Conservation (phyloP, 768 basidiomycete species). For the Amanita inopinata region DNA sequence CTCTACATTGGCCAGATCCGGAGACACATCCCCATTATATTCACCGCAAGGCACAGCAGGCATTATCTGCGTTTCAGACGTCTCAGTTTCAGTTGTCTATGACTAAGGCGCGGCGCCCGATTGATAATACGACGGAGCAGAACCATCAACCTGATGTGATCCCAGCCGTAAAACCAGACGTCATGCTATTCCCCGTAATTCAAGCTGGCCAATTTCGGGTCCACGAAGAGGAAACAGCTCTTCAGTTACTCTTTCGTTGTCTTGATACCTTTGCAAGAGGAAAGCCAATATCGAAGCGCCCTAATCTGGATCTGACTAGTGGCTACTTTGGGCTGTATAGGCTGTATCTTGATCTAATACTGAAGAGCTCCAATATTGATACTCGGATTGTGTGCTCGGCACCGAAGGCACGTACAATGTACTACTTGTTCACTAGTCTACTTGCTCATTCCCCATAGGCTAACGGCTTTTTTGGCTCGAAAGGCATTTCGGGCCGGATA, state of each 20-base stretch:
- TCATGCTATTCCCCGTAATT: constrained; percentile 57
- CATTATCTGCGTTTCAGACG: constrained; percentile 53
- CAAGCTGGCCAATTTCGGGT: constrained; percentile 86
- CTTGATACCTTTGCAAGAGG: constrained; percentile 18
- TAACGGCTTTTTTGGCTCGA: constrained; percentile 90
- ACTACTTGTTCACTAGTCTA: not conserved
- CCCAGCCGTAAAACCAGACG: not conserved
- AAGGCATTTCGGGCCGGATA: constrained; percentile 84
- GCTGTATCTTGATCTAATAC: constrained; percentile 65
- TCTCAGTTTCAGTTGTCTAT: constrained; percentile 17
- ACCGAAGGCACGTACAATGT: constrained; percentile 56
- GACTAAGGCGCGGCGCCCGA: not conserved
- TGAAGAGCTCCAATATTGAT: constrained; percentile 44
- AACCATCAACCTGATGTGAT: constrained; percentile 34
- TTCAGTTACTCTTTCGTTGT: constrained; percentile 49
- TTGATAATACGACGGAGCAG: constrained; percentile 17
- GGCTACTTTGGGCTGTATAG: constrained; percentile 90
- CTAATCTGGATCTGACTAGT: constrained; percentile 76
- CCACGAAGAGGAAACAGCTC: constrained; percentile 69
- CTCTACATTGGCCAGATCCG: constrained; percentile 58
- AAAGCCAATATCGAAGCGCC: constrained; percentile 16
- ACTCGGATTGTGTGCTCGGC: constrained; percentile 77
- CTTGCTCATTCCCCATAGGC: constrained; percentile 40
- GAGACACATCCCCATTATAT: constrained; percentile 62
- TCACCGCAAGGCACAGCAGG: constrained; percentile 44